Conservation (phyloP, 768 basidiomycete genomes). For the Phylloporus sp. region DNA sequence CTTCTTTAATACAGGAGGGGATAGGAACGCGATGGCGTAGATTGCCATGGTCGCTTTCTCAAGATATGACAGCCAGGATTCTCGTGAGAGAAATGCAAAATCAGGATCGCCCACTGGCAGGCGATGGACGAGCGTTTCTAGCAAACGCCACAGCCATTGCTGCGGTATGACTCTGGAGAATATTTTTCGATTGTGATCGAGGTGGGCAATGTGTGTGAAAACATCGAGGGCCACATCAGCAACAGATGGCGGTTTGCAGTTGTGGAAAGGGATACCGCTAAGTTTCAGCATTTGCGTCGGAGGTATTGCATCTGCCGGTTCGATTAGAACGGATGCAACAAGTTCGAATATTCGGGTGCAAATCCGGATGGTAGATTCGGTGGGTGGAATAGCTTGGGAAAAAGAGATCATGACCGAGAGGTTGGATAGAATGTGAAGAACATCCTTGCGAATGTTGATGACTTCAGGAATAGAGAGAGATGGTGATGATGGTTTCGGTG, state of each 20-base stretch:
- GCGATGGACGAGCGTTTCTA: conserved; percentile 71
- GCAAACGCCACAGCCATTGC: conserved; percentile 52
- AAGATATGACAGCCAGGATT: conserved; percentile 70
- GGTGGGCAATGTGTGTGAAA: conserved; percentile 71
- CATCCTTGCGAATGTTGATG: conserved; percentile 71
- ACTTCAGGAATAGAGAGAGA: conserved; percentile 68
- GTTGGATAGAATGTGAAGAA: conserved; percentile 61
- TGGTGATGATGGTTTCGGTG: conserved; percentile 43
- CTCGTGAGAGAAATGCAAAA: conserved; percentile 58
- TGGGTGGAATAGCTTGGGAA: conserved; percentile 34
- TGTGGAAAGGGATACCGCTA: conserved; percentile 39
- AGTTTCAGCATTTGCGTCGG: conserved; percentile 58
- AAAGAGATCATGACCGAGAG: conserved; percentile 52
- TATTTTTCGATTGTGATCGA: conserved; percentile 73
- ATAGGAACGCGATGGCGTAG: conserved; percentile 81
- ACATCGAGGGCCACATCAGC: conserved; percentile 79
- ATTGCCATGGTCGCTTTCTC: conserved; percentile 79
- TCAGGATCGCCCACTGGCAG: conserved; percentile 79
- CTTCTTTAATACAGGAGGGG: conserved; percentile 69
- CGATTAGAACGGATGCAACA: conserved; percentile 70
- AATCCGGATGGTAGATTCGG: conserved; percentile 41
- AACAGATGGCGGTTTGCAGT: conserved; percentile 50
- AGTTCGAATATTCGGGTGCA: conserved; percentile 60
- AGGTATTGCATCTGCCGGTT: conserved; percentile 59
- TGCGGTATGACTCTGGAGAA: conserved; percentile 59